phyloP scores from a whole-genome alignment of 495 filamentous ascomycete genomes.

The Xylaria venustula region DNA sequence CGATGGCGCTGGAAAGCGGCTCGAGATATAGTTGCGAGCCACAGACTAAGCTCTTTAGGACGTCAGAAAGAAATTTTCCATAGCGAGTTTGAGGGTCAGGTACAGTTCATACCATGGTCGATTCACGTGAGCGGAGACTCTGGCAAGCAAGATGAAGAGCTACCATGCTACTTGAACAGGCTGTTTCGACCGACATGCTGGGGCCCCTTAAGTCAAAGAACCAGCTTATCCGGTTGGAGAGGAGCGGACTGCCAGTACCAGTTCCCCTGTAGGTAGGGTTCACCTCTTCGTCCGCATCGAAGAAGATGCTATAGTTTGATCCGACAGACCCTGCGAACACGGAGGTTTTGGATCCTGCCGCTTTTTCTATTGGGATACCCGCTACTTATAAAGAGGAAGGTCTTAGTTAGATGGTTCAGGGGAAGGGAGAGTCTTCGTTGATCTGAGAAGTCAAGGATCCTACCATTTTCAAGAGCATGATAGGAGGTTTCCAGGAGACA shows the following conservation, averaged over 20 bases:
- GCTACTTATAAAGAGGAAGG: slow-evolving; percentile 22
- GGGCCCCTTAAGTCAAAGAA: slow-evolving; percentile 44
- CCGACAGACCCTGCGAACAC: slow-evolving; percentile 21
- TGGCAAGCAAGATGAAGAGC: slow-evolving; percentile 61
- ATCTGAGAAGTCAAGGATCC: no score
- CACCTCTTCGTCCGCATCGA: slow-evolving; percentile 20
- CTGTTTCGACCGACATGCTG: slow-evolving; percentile 41
- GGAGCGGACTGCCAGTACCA: slow-evolving; percentile 39
- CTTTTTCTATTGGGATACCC: slow-evolving; percentile 23
- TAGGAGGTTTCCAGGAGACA: slow-evolving; percentile 53
- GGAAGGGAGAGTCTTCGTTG: no score
- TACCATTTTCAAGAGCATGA: slow-evolving; percentile 49
- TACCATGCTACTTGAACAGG: slow-evolving; percentile 49
- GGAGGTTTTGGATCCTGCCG: slow-evolving; percentile 16
- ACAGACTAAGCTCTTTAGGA: slow-evolving; percentile 39
- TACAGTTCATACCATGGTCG: not conserved
- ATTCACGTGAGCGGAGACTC: slow-evolving; percentile 36
- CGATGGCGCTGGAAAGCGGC: slow-evolving; percentile 31
- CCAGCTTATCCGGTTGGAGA: slow-evolving; percentile 46
- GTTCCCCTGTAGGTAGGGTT: slow-evolving; percentile 25
- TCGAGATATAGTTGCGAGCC: slow-evolving; percentile 44
- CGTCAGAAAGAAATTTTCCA: not conserved
- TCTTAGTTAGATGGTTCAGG: no score
- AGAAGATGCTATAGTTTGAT: slow-evolving; percentile 18
- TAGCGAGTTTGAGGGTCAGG: no score